These are phyloP conservation scores for Myxozyma lipomycoides DNA, from an alignment of 805 yeast species.

Conservation along the genomic window DNA sequence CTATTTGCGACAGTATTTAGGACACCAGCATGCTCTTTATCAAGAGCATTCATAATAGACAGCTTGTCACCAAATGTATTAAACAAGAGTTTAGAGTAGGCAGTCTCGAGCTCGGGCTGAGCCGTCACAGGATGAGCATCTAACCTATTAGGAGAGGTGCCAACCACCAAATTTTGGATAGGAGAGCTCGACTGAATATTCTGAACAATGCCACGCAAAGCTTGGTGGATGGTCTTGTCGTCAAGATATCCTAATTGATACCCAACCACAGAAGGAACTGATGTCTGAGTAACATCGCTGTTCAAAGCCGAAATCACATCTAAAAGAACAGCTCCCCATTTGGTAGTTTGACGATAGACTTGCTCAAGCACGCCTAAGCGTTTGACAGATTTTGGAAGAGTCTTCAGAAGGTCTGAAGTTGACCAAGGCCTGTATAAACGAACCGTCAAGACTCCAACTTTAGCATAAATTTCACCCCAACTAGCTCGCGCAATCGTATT, in stretches of 20 bases:
- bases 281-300: constrained; percentile 33
- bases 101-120: constrained; percentile 55
- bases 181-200: constrained; percentile 56
- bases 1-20: constrained; percentile 39
- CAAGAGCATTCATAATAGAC: constrained; percentile 57
- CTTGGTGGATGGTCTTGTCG: constrained; percentile 41
- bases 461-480: constrained; percentile 35
- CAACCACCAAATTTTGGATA: constrained; percentile 59
- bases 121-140: constrained; percentile 27
- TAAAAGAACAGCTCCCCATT: constrained; percentile 68
- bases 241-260: constrained; percentile 49
- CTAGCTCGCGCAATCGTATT: constrained; percentile 37
- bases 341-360: constrained; percentile 42
- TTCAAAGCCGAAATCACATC: constrained; percentile 60
- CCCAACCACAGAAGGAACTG: constrained; percentile 47
- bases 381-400: constrained; percentile 53
- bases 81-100: constrained; percentile 67
- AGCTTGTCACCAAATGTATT: constrained; percentile 61
- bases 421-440: constrained; percentile 73
- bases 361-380: constrained; percentile 67
- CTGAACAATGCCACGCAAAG: constrained; percentile 47
- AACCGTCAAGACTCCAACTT: constrained; percentile 51
- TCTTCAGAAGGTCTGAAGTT: constrained; percentile 46
- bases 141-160: constrained; percentile 36
- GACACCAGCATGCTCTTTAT: constrained; percentile 42